Base-by-base conservation (phyloP, 2,329 filamentous ascomycete species). In the Stagonosporopsis vannaccii region DNA sequence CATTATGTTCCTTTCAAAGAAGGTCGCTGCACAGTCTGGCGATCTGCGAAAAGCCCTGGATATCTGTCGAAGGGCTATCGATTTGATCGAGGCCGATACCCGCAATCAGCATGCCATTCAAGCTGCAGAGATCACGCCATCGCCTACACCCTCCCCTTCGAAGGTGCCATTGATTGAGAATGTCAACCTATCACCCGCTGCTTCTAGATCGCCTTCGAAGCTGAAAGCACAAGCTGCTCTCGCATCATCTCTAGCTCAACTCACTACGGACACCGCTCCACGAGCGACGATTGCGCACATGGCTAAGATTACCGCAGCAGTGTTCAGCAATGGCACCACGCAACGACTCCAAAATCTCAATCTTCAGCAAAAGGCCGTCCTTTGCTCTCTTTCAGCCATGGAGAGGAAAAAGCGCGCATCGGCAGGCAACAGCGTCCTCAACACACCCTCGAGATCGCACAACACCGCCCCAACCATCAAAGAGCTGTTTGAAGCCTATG, bases 41-140 rank as follows among this genome's bases (percentile, higher is more conserved):
- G 95, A 99, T 75, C 78, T 99, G 44, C 90, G 95, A 58, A 97
- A 96, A 76, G 94, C 93, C 0, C 97, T 98, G 69, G 94, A 97
- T 75, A 91, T 99, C 57, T 92, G 94, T 75, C 89, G 92, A 42
- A 87, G 92, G 50, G 92, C 93, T 3, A 87, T 99, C 52, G 94
- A 98, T 74, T 79, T 97, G 20, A 87, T 97, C 44, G 95, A 98
- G 77, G 82, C 86, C 48, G 94, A 98, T 75, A 94, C 90, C 1
- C 86, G 87, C 56, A 82, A 87, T 60, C 91, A 89, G 71, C 85
- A 92, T 61, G 85, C 89, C 61, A 86, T 88, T 61, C 85, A 78
- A 55, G 73, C 74, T 80, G 64, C 80, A 80, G 57, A 75, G 30
- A 77, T 85, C 74, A 74, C 68, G 32, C 75, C 69, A 20, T 75